Evolutionary conservation across 805 yeast genomes (phyloP).

Genomic region (Sungouiella thailandica): DNA sequence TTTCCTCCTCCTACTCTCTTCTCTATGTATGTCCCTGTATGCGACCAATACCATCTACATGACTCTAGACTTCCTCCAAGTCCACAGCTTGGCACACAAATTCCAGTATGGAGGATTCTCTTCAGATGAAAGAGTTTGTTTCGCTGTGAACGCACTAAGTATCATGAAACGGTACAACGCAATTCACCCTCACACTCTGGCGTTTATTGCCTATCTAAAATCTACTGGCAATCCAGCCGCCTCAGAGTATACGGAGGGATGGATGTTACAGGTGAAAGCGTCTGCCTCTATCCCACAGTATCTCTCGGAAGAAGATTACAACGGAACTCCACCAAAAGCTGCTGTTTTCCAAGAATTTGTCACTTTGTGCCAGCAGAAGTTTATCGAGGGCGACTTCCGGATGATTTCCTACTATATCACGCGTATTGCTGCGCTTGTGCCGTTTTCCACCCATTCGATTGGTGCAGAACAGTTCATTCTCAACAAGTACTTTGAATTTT

Average conservation of each 20-base stretch:
- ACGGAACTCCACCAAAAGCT: constrained; percentile 4
- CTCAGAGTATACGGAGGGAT: constrained; percentile 1
- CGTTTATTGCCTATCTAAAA: constrained; percentile 2
- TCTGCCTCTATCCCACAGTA: constrained; percentile 1
- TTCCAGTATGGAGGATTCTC: constrained; percentile 3
- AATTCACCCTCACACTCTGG: constrained; percentile 15
- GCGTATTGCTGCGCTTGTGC: constrained; percentile 14
- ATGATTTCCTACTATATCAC: constrained; percentile 15
- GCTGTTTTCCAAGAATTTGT: constrained; percentile 5
- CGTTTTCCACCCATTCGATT: constrained; percentile 22
- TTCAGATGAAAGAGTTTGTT: not conserved
- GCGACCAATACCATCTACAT: too few relatives aligned
- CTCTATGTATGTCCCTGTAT: too few relatives aligned
- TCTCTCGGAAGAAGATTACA: constrained; percentile 2
- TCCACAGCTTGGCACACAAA: constrained; percentile 10
- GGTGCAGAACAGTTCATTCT: constrained; percentile 15
- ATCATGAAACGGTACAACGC: constrained; percentile 23
- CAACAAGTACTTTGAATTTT: constrained; percentile 25
- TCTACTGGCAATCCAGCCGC: constrained; percentile 1
- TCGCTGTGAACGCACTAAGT: constrained; percentile 9
- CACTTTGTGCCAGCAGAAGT: constrained; percentile 6
- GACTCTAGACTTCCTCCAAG: constrained; percentile 7
- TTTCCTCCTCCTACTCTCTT: too few relatives aligned
- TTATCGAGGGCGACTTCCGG: constrained; percentile 17
- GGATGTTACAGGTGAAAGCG: constrained; percentile 7